Conservation (phyloP, 257 asterid species). For the Eucommia ulmoides region DNA sequence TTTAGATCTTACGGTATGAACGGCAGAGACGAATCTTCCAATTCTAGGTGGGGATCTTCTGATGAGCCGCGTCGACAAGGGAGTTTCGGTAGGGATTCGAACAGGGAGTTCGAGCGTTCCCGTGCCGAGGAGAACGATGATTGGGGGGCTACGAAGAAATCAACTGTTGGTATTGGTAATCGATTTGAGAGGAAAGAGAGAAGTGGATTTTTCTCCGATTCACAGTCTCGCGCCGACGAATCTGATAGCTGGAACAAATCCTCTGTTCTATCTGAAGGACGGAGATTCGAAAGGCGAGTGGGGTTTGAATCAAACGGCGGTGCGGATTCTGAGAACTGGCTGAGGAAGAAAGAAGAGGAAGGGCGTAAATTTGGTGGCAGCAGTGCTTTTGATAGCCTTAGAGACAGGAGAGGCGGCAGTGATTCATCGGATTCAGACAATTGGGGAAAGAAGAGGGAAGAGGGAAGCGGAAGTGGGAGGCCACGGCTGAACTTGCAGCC, state of each 20-base stretch:
- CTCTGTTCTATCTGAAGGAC: conserved; percentile 53
- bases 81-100: conserved; percentile 44
- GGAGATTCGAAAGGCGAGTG: conserved; percentile 52
- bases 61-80: conserved; percentile 71
- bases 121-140: conserved; percentile 87
- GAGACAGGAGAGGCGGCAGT: conserved; percentile 48
- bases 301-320: conserved; percentile 51
- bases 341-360: conserved; percentile 61
- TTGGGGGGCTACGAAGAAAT: conserved; percentile 72
- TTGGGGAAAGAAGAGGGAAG: conserved; percentile 69
- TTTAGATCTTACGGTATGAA: conserved; percentile 25
- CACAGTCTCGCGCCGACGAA: conserved; percentile 75
- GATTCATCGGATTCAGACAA: conserved; percentile 34
- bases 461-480: conserved; percentile 29
- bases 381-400: conserved; percentile 72
- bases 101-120: conserved; percentile 43
- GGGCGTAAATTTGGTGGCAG: conserved; percentile 24
- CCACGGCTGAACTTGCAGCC: conserved; percentile 60
- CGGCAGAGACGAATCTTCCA: conserved; percentile 10
- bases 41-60: conserved; percentile 40
- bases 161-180: conserved; percentile 37
- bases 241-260: conserved; percentile 75
- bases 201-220: conserved; percentile 74
- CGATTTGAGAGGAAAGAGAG: conserved; percentile 69
- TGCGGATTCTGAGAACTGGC: conserved; percentile 64